Conservation (phyloP, 2,329 filamentous ascomycete species). For the Chrysoporthe deuterocubensis region DNA sequence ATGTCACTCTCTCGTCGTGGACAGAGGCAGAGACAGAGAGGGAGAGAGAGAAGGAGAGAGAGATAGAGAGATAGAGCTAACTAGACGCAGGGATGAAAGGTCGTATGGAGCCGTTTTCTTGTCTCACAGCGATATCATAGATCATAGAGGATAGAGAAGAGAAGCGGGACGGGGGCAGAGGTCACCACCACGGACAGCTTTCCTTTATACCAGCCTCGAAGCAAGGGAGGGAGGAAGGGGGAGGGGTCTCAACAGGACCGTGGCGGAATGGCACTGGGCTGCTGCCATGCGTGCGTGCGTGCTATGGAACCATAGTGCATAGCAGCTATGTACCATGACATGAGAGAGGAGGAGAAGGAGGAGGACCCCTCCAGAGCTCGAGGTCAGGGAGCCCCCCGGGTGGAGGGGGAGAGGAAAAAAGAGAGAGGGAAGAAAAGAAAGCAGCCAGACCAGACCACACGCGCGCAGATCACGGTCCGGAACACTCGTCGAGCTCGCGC, state of each 20-base stretch:
- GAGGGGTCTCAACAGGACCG: no score
- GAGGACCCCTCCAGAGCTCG: constrained; percentile 17
- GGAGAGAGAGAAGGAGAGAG: background rate
- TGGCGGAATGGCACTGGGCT: no score
- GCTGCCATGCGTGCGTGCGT: no score
- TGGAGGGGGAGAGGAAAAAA: constrained; percentile 10
- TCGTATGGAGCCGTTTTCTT: background rate
- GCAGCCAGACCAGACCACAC: constrained; percentile 2
- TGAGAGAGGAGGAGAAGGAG: background rate
- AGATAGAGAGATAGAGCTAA: no score
- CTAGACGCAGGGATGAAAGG: background rate
- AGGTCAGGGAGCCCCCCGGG: constrained; percentile 18
- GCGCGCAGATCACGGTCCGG: constrained; percentile 24
- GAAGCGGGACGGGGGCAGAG: background rate
- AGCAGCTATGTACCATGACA: no score
- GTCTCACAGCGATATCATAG: background rate
- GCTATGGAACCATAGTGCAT: no score
- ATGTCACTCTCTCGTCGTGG: background rate
- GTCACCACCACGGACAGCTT: constrained; percentile 16
- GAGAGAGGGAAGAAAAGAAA: constrained; percentile 15
- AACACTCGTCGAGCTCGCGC: constrained; percentile 22
- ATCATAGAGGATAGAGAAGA: background rate
- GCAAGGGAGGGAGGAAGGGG: background rate
- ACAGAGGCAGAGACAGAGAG: background rate
- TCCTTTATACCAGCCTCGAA: constrained; percentile 23